Evolutionary conservation across 2,329 filamentous ascomycete genomes (phyloP).

Genomic region (Calycina marina): DNA sequence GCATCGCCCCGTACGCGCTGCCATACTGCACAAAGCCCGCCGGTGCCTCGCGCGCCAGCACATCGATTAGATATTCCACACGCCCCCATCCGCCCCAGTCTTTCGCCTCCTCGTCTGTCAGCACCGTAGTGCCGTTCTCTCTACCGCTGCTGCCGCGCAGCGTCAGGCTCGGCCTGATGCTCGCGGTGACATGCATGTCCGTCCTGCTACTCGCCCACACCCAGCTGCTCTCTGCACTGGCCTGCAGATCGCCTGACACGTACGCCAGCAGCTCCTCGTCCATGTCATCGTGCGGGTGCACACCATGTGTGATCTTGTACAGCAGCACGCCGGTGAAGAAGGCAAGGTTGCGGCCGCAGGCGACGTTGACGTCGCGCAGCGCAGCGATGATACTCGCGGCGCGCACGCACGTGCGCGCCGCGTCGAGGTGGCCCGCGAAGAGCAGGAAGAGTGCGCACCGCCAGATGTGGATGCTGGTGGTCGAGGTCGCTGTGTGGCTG

Average conservation of each 20-base stretch:
- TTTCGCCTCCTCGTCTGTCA: slow-evolving; percentile 40
- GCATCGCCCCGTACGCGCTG: slow-evolving; percentile 1
- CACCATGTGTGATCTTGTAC: slow-evolving; percentile 33
- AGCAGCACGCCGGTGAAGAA: slow-evolving; percentile 65
- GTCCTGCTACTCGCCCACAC: slow-evolving; percentile 57
- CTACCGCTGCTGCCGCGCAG: slow-evolving; percentile 12
- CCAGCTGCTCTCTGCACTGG: slow-evolving; percentile 64
- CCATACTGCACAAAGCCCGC: slow-evolving; percentile 7
- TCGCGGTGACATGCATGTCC: slow-evolving; percentile 20
- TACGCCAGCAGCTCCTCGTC: slow-evolving; percentile 88
- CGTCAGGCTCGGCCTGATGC: slow-evolving; percentile 9
- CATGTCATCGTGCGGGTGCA: slow-evolving; percentile 7
- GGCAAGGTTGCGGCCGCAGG: slow-evolving; percentile 66
- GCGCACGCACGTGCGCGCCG: slow-evolving; percentile 59
- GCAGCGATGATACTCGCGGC: slow-evolving; percentile 56
- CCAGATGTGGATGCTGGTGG: slow-evolving; percentile 76
- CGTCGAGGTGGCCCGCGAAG: slow-evolving; percentile 56
- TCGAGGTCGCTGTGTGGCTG: slow-evolving; percentile 39
- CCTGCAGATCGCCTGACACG: slow-evolving; percentile 74
- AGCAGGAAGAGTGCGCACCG: slow-evolving; percentile 71
- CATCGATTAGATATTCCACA: slow-evolving; percentile 48
- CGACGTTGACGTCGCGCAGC: slow-evolving; percentile 55
- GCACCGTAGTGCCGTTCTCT: slow-evolving; percentile 26
- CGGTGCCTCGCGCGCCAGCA: slow-evolving; percentile 27
- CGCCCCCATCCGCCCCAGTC: slow-evolving; percentile 75